Evolutionary conservation across 371 early-diverging fungal genomes (phyloP), one percentile per base, ranked within the genome.

Genomic region (Batkoa obscura): DNA sequence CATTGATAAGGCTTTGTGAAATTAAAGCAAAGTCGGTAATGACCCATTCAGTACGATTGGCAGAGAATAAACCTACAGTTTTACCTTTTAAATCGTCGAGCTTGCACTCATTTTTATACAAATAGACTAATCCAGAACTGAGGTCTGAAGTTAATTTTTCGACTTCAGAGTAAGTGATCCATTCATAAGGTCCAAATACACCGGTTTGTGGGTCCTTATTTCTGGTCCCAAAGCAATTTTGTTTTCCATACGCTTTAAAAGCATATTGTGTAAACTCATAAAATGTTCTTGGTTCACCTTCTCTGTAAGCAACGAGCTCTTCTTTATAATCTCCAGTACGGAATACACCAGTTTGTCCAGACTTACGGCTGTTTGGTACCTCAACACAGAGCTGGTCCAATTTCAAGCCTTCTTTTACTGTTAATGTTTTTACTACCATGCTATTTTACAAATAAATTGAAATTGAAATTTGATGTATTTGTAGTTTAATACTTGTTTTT

Each of bases 21-120:
- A 60, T 52, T 10, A 42, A 31, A 8, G 50, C 55, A 36, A 55
- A 65, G 55, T 88, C 91, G 17, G 83, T 63, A 34, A 91, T 73
- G 23, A 83, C 67, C 98, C 98, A 98, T 62, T 97, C 98, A n/a
- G 84, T 69, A 43, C 98, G 73, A 66, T 98, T 98, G 60, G 83
- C 71, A 37, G 81, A 64, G 73, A 78, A 83, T 39, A 86, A 66
- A 43, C 84, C 85, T 15, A 84, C 62, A 42, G 75, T 23, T 23
- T 23, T 23, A 23, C 23, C 23, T 23, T 23, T 23, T 23, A 23
- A 23, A 23, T 23, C 23, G 23, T 23, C 23, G 23, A 23, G 23
- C 23, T 23, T 23, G 23, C 23, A 23, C 23, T 23, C 23, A 23
- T 23, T 23, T 23, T 23, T 23, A 23, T 23, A 23, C 23, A 23